phyloP scores from a whole-genome alignment of 2,329 filamentous ascomycete species.

The Epichloe typhina region DNA sequence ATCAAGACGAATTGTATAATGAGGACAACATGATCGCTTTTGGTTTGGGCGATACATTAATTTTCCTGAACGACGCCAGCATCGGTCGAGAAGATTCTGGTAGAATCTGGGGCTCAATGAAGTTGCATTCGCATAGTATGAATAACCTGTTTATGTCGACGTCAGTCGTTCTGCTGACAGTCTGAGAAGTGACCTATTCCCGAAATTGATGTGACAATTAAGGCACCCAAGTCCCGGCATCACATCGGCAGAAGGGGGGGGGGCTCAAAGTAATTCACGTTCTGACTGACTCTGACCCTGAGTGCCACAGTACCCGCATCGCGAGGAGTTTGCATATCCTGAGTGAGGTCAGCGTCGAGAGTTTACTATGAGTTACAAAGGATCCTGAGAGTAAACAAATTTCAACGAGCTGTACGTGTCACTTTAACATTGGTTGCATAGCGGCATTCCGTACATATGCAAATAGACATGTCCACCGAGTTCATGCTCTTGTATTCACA shows the following conservation, averaged over 20 bases:
- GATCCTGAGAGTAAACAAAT: not conserved
- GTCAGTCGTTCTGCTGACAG: conserved; percentile 16
- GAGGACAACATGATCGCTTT: conserved; percentile 73
- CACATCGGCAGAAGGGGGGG: not conserved
- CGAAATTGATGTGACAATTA: not conserved
- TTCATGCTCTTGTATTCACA: not conserved
- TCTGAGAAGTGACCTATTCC: not conserved
- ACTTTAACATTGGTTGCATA: not conserved
- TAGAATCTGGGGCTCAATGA: conserved; percentile 54
- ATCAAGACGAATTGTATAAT: conserved; percentile 72
- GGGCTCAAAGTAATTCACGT: conserved; percentile 18
- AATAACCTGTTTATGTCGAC: conserved; percentile 41
- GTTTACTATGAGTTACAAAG: conserved; percentile 6
- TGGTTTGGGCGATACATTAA: conserved; percentile 71
- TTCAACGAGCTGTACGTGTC: not conserved
- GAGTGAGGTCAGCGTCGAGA: not conserved
- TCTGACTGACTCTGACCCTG: conserved; percentile 37
- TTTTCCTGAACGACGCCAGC: conserved; percentile 61
- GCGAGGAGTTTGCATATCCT: conserved; percentile 40
- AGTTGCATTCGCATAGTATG: conserved; percentile 54
- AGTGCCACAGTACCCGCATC: conserved; percentile 39
- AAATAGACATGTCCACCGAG: not conserved
- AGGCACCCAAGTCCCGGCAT: not conserved
- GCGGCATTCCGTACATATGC: not conserved
- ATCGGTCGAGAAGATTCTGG: conserved; percentile 57